Percentiles rank a stretch among this genome's conserved stretches.
Evolutionary conservation across 352 stramenopile genomes (phyloP).

Genomic region (Ochromonadaceae sp.): DNA sequence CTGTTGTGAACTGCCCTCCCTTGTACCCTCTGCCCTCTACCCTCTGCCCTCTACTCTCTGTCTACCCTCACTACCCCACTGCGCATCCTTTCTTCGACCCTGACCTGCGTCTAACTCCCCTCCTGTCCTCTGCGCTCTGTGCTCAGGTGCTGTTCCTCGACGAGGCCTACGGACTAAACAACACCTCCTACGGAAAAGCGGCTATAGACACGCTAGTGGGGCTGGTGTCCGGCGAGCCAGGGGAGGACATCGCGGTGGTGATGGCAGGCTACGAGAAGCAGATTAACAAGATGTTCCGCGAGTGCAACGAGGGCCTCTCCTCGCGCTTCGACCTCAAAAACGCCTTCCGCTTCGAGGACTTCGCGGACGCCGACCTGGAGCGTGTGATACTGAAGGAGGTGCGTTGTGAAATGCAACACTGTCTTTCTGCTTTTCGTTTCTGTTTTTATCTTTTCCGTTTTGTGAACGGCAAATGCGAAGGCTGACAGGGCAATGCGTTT

Average conservation of each 20-base stretch:
- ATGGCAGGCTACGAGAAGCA: conserved; percentile 65
- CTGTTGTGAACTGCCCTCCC: background rate
- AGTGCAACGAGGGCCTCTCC: conserved; percentile 58
- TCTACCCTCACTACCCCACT: too few species aligned
- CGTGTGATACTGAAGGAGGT: background rate
- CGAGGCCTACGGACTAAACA: conserved; percentile 61
- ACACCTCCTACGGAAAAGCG: conserved; percentile 33
- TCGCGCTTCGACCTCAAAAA: conserved; percentile 61
- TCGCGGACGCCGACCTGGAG: conserved; percentile 50
- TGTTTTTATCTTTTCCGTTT: background rate
- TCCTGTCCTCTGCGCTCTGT: conserved; percentile 60
- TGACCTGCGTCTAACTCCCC: conserved; percentile 56
- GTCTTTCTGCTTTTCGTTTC: background rate
- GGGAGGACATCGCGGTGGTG: conserved; percentile 64
- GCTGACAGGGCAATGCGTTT: too few species aligned
- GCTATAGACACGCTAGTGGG: conserved; percentile 70
- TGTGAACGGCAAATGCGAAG: background rate
- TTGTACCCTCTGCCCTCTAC: too few species aligned
- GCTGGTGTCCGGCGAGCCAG: conserved; percentile 61
- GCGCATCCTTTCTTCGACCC: too few species aligned
- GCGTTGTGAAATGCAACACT: background rate
- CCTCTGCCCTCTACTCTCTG: too few species aligned
- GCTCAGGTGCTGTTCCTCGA: conserved; percentile 79
- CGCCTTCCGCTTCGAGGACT: conserved; percentile 74
- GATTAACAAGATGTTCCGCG: conserved; percentile 67